phyloP scores from a whole-genome alignment of 1,284 basidiomycete genomes.

The Ceratobasidium sp. region DNA sequence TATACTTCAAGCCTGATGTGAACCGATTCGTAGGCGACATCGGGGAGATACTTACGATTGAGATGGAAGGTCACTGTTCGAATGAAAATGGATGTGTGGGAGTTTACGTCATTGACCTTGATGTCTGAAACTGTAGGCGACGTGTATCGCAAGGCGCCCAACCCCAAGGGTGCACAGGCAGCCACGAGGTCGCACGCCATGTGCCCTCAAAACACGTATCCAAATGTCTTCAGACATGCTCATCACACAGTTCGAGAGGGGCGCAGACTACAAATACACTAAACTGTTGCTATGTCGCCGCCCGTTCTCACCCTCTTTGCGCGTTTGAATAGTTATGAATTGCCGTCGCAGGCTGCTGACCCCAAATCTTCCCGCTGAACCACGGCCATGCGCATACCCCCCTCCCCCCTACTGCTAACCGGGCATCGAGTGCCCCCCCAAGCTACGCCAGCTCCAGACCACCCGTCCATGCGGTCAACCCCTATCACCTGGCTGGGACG shows the following conservation, averaged over 20 bases:
- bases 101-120: background rate
- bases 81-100: background rate
- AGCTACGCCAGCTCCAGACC: background rate
- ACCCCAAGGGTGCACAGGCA: background rate
- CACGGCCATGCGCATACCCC: background rate
- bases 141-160: background rate
- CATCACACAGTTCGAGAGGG: background rate
- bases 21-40: too few relatives aligned
- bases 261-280: background rate
- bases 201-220: too few relatives aligned
- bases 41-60: too few relatives aligned
- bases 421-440: background rate
- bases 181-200: too few relatives aligned
- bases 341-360: background rate
- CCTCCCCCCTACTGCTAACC: background rate
- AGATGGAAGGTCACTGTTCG: too few relatives aligned
- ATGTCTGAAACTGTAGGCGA: background rate
- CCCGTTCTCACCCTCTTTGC: background rate
- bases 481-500: conserved; percentile 17
- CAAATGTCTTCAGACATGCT: background rate
- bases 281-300: background rate
- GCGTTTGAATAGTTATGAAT: background rate
- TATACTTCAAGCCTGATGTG: too few relatives aligned
- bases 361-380: background rate
- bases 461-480: background rate